A percentile compares a stretch with the other conserved stretches of the same genome.
Conservation (phyloP, 1,139 yeast genomes). For the Suzukiozyma palmioleophila region DNA sequence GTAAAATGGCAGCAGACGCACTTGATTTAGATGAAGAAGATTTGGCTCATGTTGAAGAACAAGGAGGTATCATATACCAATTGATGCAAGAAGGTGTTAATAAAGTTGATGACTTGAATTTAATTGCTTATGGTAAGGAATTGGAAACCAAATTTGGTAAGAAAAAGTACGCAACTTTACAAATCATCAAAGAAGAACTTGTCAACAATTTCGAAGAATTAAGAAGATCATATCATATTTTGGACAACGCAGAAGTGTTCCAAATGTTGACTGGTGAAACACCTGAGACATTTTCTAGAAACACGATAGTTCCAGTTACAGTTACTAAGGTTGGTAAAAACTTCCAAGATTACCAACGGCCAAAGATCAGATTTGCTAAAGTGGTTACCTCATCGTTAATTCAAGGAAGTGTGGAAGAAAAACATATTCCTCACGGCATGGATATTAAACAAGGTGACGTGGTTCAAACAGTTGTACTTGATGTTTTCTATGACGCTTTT, state of each 20-base stretch:
- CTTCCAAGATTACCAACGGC: slow-evolving; percentile 29
- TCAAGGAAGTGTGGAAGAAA: slow-evolving; percentile 66
- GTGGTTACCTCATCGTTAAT: slow-evolving; percentile 76
- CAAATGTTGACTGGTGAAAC: slow-evolving; percentile 89
- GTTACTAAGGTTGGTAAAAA: slow-evolving; percentile 52
- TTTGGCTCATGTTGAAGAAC: slow-evolving; percentile 68
- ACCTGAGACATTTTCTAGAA: slow-evolving; percentile 58
- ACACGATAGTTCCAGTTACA: slow-evolving; percentile 75
- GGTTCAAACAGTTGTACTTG: slow-evolving; percentile 73
- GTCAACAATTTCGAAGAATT: slow-evolving; percentile 84
- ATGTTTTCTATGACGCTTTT: slow-evolving; percentile 67
- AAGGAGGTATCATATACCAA: slow-evolving; percentile 82
- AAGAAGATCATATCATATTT: slow-evolving; percentile 64
- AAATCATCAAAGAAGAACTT: slow-evolving; percentile 84
- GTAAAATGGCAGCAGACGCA: slow-evolving; percentile 98
- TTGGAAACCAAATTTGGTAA: slow-evolving; percentile 72
- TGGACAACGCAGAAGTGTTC: slow-evolving; percentile 72
- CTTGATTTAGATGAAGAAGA: slow-evolving; percentile 95
- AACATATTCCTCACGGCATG: slow-evolving; percentile 54
- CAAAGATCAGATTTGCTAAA: slow-evolving; percentile 40
- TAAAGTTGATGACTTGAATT: slow-evolving; percentile 78
- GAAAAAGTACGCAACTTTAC: slow-evolving; percentile 76
- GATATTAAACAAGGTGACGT: slow-evolving; percentile 67
- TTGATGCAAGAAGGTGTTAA: slow-evolving; percentile 80
- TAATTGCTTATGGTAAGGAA: slow-evolving; percentile 93